Percentiles rank a stretch among this genome's conserved stretches.
Conservation (phyloP, 2,329 filamentous ascomycete genomes). For the Ceratocystis cubensis region DNA sequence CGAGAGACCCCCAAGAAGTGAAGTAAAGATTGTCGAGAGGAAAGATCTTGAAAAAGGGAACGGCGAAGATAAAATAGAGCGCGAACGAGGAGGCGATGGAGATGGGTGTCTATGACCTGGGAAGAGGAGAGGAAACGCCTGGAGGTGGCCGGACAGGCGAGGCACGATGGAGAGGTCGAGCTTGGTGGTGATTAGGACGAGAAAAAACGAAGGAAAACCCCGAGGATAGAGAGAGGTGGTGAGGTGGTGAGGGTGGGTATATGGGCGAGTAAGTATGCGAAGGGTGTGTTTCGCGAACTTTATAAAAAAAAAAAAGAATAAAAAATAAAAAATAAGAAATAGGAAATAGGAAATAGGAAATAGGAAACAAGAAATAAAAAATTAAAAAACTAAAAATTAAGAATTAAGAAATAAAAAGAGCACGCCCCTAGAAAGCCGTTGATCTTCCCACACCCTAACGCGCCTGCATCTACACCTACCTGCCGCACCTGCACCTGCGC, state of each 20-base stretch:
- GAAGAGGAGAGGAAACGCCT: neutral
- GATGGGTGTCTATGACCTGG: neutral
- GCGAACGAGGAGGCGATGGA: neutral
- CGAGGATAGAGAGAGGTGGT: too few relatives aligned
- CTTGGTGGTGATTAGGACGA: too few relatives aligned
- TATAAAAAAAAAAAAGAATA: too few relatives aligned
- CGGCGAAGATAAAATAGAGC: neutral
- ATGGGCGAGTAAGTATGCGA: too few relatives aligned
- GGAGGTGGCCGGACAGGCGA: neutral
- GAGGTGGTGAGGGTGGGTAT: too few relatives aligned
- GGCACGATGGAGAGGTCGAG: neutral
- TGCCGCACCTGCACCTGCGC: too few relatives aligned
- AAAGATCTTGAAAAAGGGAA: neutral
- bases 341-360: neutral
- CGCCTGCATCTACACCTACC: too few relatives aligned
- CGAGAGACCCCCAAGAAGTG: neutral
- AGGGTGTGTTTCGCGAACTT: too few relatives aligned
- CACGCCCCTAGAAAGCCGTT: too few relatives aligned
- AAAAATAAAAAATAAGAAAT: neutral
- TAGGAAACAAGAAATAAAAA: neutral
- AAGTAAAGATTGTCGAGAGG: neutral
- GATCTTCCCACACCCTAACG: too few relatives aligned
- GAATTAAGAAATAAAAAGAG: neutral
- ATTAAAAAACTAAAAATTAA: neutral
- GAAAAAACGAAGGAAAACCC: too few relatives aligned